These are phyloP conservation scores for Trametes sanguinea DNA, from an alignment of 768 basidiomycete species.

Conservation along the genomic window DNA sequence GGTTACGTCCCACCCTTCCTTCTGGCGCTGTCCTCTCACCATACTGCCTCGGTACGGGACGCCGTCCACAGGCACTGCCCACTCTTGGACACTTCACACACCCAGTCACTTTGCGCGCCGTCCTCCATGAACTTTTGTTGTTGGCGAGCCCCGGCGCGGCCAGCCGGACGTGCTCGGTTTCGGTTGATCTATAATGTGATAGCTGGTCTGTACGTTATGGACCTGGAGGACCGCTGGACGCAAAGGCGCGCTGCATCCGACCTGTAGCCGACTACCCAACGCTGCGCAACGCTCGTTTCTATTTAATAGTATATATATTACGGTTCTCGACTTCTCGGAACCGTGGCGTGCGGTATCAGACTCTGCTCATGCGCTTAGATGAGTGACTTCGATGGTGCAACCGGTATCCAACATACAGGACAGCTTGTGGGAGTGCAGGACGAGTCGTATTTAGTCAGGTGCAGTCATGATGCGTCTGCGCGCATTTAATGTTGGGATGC, in stretches of 20 bases:
- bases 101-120: constrained; percentile 4
- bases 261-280: constrained; percentile 14
- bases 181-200: constrained; percentile 19
- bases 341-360: background rate
- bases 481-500: no score
- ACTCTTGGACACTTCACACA: background rate
- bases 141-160: constrained; percentile 8
- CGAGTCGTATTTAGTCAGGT: no score
- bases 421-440: no score
- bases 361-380: no score
- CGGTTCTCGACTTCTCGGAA: background rate
- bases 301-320: constrained; percentile 16
- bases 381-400: no score
- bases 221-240: constrained; percentile 13
- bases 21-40: background rate
- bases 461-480: no score
- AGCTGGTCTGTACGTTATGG: constrained; percentile 25
- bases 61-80: constrained; percentile 1
- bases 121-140: background rate
- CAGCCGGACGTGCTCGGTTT: constrained; percentile 3
- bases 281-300: constrained; percentile 19
- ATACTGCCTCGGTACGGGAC: background rate
- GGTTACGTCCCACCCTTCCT: background rate
- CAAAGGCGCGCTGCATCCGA: constrained; percentile 21
- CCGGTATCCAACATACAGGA: no score